Percentiles rank a stretch among this genome's conserved stretches.
phyloP scores from a whole-genome alignment of 202 grass and related monocot species.

The Saccharum hybrid region DNA sequence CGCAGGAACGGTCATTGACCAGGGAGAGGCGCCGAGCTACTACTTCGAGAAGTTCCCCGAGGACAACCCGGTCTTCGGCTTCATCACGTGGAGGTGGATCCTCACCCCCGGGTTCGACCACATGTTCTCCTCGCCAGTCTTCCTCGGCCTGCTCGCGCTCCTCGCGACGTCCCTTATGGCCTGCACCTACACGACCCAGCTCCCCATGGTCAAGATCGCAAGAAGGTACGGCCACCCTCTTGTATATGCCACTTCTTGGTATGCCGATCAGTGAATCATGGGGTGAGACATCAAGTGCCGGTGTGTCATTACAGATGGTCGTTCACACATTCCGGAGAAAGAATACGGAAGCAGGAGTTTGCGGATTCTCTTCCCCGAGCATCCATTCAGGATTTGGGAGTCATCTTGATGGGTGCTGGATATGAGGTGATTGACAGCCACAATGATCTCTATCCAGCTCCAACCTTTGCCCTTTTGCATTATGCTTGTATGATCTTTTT shows the following conservation, averaged over 20 bases:
- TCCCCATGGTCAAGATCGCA: slow-evolving; percentile 83
- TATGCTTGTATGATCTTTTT: neutral
- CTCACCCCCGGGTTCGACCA: slow-evolving; percentile 91
- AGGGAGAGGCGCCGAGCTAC: slow-evolving; percentile 79
- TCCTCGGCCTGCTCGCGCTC: slow-evolving; percentile 77
- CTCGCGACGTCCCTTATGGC: slow-evolving; percentile 90
- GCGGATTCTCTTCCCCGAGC: slow-evolving; percentile 74
- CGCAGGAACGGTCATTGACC: slow-evolving; percentile 82
- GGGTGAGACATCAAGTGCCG: neutral
- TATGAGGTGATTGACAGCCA: slow-evolving; percentile 72
- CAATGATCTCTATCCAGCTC: neutral
- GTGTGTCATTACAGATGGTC: slow-evolving; percentile 76
- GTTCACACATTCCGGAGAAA: slow-evolving; percentile 68
- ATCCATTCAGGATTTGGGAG: slow-evolving; percentile 83
- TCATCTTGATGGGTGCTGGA: slow-evolving; percentile 87
- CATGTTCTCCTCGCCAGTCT: slow-evolving; percentile 94
- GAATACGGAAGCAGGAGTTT: slow-evolving; percentile 82
- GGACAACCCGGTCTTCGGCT: slow-evolving; percentile 75
- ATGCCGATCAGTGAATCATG: neutral
- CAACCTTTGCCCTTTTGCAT: neutral
- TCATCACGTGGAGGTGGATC: slow-evolving; percentile 95
- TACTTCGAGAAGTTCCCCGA: slow-evolving; percentile 88
- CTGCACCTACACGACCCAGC: slow-evolving; percentile 90
- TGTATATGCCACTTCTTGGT: neutral
- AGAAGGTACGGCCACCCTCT: slow-evolving; percentile 49